These are phyloP conservation scores for Malbranchea cinnamomea DNA, from an alignment of 2,329 filamentous ascomycete species.

Conservation along the genomic window DNA sequence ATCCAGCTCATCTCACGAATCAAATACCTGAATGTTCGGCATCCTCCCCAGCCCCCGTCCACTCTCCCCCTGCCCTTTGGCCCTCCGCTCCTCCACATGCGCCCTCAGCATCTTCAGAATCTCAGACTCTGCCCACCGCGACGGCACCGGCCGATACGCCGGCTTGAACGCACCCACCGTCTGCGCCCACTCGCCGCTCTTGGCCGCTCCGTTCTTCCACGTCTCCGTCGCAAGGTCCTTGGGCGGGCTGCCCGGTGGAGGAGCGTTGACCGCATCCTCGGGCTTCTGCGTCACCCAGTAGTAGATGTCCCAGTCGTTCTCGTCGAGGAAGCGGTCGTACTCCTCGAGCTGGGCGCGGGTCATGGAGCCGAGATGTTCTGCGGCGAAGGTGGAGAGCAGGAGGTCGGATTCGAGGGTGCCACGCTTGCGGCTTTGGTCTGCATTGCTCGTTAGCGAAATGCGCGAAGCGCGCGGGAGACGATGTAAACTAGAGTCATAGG, in stretches of 20 bases:
- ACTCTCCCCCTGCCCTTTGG: slow-evolving; percentile 27
- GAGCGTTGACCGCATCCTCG: slow-evolving; percentile 26
- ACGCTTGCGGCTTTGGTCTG: slow-evolving; percentile 93
- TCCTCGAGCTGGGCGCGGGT: slow-evolving; percentile 55
- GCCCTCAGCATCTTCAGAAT: slow-evolving; percentile 59
- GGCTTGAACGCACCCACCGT: slow-evolving; percentile 90
- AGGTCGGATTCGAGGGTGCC: slow-evolving; percentile 93
- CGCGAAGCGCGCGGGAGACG: too few species aligned
- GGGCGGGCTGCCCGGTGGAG: slow-evolving; percentile 6
- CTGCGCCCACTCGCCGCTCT: slow-evolving; percentile 82
- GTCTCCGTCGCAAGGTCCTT: slow-evolving; percentile 29
- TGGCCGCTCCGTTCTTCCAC: slow-evolving; percentile 38
- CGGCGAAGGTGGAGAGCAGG: slow-evolving; percentile 87
- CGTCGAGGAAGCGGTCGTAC: slow-evolving; percentile 88
- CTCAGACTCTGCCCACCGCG: slow-evolving; percentile 70
- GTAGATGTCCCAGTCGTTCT: slow-evolving; percentile 99
- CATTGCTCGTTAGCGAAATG: slow-evolving; percentile 3
- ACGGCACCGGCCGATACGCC: slow-evolving; percentile 78
- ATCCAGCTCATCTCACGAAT: slow-evolving; percentile 12
- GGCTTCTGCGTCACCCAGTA: slow-evolving; percentile 95
- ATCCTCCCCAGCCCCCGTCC: slow-evolving; percentile 32
- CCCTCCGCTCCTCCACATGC: slow-evolving; percentile 63
- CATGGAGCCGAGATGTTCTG: slow-evolving; percentile 63
- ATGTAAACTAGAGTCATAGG: neutral
- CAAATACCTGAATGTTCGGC: slow-evolving; percentile 31